These are phyloP conservation scores for Handroanthus guayacan DNA, from an alignment of 257 asterid genomes.

Conservation along the genomic window DNA sequence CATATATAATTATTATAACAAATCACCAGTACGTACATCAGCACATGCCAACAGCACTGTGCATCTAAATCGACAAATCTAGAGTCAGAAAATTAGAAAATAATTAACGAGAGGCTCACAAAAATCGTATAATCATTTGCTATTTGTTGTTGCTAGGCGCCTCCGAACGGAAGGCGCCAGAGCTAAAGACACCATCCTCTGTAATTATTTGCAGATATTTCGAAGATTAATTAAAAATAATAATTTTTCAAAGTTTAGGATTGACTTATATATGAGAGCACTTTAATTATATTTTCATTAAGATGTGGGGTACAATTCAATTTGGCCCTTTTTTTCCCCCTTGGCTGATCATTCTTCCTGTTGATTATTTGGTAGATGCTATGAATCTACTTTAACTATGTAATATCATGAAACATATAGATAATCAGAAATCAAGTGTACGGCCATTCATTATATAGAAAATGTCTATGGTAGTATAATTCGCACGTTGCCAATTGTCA, in stretches of 20 bases:
- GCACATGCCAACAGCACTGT: not conserved
- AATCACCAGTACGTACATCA: not conserved
- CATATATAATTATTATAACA: not conserved
- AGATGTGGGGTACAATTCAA: no score
- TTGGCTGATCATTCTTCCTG: no score
- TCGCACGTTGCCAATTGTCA: no score
- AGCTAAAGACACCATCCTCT: constrained; percentile 2
- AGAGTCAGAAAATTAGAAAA: constrained; percentile 10
- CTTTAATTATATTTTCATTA: no score
- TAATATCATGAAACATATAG: no score
- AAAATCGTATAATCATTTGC: not conserved
- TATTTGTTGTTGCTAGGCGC: constrained; percentile 17
- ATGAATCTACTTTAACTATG: no score
- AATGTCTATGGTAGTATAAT: no score
- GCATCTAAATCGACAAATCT: constrained; percentile 29
- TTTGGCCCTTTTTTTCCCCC: no score
- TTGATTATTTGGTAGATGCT: no score
- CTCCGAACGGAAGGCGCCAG: constrained; percentile 8
- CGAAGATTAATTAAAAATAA: not conserved
- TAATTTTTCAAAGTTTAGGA: not conserved
- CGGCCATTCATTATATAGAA: no score
- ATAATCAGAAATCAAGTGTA: no score
- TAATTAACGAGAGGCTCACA: not conserved
- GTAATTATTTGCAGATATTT: not conserved
- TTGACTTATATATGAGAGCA: no score